Evolutionary conservation across 768 basidiomycete genomes (phyloP).

Genomic region (Panus rudis): DNA sequence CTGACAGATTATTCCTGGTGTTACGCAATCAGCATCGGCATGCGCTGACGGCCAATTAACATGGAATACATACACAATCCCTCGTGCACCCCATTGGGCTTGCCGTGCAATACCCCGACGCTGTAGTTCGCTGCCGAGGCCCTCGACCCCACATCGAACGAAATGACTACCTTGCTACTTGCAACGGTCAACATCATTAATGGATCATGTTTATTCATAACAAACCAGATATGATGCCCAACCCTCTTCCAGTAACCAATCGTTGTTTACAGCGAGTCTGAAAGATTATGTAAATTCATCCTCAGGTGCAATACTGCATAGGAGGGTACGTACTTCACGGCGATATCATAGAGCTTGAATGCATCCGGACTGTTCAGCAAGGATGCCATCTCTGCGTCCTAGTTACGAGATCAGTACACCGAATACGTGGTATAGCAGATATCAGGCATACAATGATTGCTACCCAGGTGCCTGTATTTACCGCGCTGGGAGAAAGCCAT

Average conservation of each 20-base stretch:
- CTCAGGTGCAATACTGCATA: not conserved
- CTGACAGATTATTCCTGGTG: conserved; percentile 47
- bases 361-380: conserved; percentile 49
- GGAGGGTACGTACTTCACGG: conserved; percentile 45
- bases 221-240: conserved; percentile 57
- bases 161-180: conserved; percentile 66
- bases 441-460: conserved; percentile 46
- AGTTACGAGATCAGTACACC: not conserved
- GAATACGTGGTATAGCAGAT: not conserved
- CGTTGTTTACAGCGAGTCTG: conserved; percentile 58
- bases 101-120: conserved; percentile 59
- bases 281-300: not conserved
- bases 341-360: conserved; percentile 61
- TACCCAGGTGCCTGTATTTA: conserved; percentile 64
- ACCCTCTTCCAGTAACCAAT: conserved; percentile 69
- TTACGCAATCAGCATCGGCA: no score
- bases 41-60: no score
- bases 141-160: conserved; percentile 55
- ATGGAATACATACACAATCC: conserved; percentile 48
- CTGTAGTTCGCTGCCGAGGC: conserved; percentile 61
- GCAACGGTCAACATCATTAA: not conserved
- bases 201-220: conserved; percentile 3
- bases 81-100: conserved; percentile 66
- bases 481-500: conserved; percentile 65
- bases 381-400: conserved; percentile 70